phyloP scores from a whole-genome alignment of 2,329 filamentous ascomycete genomes.

The Aureobasidium pullulans region DNA sequence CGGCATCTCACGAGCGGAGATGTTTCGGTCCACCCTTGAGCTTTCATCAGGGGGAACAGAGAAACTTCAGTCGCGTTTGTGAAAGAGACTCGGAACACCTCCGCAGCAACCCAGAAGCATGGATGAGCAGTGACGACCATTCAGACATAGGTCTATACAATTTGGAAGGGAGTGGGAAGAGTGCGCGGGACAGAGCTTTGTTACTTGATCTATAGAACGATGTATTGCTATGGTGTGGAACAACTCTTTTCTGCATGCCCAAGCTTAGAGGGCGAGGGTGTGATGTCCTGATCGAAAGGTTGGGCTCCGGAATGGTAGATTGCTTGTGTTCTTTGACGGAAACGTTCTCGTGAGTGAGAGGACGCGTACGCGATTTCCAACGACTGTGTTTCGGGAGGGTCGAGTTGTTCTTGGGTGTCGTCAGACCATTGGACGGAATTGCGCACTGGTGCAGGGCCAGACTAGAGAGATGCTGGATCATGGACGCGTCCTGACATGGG shows the following conservation, averaged over 20 bases:
- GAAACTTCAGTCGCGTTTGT: no score
- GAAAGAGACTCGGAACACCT: no score
- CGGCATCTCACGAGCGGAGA: no score
- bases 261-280: background rate
- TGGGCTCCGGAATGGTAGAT: constrained; percentile 25
- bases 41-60: no score
- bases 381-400: background rate
- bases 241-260: constrained; percentile 9
- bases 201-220: no score
- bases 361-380: background rate
- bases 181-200: no score
- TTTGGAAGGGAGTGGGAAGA: no score
- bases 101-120: no score
- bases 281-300: constrained; percentile 16
- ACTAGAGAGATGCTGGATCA: background rate
- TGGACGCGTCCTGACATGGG: background rate
- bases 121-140: no score
- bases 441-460: background rate
- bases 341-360: background rate
- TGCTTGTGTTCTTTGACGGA: constrained; percentile 24
- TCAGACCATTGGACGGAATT: background rate
- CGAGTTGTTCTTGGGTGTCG: background rate
- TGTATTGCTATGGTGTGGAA: no score
- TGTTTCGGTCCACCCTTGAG: no score
- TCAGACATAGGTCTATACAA: no score